phyloP scores from a whole-genome alignment of 257 asterid genomes.

The Solanum bulbocastanum region DNA sequence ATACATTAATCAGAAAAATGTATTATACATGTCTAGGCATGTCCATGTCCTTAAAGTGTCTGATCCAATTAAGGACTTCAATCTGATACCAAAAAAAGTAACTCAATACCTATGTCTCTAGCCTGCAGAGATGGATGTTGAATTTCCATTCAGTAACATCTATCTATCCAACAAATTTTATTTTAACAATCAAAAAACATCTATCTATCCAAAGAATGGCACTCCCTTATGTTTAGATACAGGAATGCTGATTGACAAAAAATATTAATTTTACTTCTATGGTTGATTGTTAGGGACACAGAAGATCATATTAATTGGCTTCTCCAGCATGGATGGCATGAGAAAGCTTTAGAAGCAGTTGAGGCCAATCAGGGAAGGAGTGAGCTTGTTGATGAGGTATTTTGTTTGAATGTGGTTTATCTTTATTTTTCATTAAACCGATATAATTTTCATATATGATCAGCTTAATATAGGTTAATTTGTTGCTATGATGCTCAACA shows the following conservation, averaged over 20 bases:
- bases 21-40: neutral
- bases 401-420: neutral
- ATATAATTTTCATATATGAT: neutral
- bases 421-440: neutral
- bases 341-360: slow-evolving; percentile 94
- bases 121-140: neutral
- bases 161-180: neutral
- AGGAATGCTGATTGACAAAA: neutral
- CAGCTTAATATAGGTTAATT: neutral
- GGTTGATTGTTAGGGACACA: slow-evolving; percentile 61
- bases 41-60: neutral
- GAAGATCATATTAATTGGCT: slow-evolving; percentile 99
- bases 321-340: slow-evolving; percentile 91
- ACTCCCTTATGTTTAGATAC: neutral
- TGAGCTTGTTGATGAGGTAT: slow-evolving; percentile 95
- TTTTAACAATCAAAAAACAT: neutral
- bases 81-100: neutral
- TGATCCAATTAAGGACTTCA: neutral
- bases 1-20: neutral
- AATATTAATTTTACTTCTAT: neutral
- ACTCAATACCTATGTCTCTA: neutral
- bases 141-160: neutral
- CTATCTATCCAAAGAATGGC: neutral
- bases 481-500: neutral
- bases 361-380: slow-evolving; percentile 95